Percentiles rank a stretch among this genome's conserved stretches.
phyloP scores from a whole-genome alignment of 192 early-diverging fungal species.

The Umbelopsis sp. region DNA sequence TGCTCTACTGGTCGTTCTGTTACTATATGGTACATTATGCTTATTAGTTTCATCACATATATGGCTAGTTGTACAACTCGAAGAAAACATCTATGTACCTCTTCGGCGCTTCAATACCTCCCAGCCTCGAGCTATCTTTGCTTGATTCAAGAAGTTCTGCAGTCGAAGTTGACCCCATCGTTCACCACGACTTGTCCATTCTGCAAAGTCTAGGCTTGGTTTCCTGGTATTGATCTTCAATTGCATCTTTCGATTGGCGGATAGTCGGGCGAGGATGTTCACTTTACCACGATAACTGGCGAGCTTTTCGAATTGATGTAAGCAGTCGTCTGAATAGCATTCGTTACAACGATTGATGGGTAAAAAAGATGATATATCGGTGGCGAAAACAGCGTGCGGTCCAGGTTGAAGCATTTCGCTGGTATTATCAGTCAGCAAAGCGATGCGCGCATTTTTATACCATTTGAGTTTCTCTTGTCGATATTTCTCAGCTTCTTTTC shows the following conservation, averaged over 20 bases:
- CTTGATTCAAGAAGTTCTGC: neutral
- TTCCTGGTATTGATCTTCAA: slow-evolving; percentile 4
- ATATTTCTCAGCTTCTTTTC: slow-evolving; percentile 3
- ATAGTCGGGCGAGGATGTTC: slow-evolving; percentile 1
- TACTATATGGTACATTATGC: neutral
- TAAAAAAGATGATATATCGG: slow-evolving; percentile 1
- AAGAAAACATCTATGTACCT: neutral
- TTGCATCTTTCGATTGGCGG: slow-evolving; percentile 13
- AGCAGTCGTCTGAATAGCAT: slow-evolving; percentile 12
- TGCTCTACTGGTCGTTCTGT: neutral
- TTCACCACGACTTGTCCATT: slow-evolving; percentile 4
- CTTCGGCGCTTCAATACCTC: slow-evolving; percentile 20
- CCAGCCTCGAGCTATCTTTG: slow-evolving; percentile 15
- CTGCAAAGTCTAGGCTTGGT: slow-evolving; percentile 16
- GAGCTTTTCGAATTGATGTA: neutral
- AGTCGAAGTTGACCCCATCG: slow-evolving; percentile 10
- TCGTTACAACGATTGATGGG: neutral
- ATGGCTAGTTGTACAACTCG: too few species aligned
- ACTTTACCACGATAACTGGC: slow-evolving; percentile 9
- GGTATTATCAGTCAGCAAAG: slow-evolving; percentile 1
- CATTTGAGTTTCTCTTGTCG: slow-evolving; percentile 5
- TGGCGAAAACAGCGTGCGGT: slow-evolving; percentile 1
- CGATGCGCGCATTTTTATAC: slow-evolving; percentile 5
- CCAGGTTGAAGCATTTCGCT: slow-evolving; percentile 2
- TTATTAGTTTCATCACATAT: neutral